Evolutionary conservation across 1,139 yeast species (phyloP).

Genomic region (Lodderomyces pseudojiufengensis): DNA sequence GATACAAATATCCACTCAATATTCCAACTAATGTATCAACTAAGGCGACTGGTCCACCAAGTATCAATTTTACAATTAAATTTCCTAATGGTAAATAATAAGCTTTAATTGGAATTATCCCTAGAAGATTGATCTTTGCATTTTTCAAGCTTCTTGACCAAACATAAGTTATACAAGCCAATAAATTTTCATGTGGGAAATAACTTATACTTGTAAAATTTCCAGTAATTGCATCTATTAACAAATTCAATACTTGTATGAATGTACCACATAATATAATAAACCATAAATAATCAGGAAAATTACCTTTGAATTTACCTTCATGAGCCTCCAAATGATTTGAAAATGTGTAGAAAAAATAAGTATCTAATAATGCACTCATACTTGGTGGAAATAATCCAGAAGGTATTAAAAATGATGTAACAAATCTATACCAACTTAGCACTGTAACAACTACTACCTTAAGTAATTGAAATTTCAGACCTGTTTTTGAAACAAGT

Average conservation of each 20-base stretch:
- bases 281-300: conserved; percentile 58
- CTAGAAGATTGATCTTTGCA: conserved; percentile 48
- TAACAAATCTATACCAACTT: conserved; percentile 45
- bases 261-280: conserved; percentile 47
- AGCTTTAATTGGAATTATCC: conserved; percentile 55
- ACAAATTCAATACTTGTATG: conserved; percentile 30
- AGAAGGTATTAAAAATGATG: conserved; percentile 45
- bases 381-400: conserved; percentile 34
- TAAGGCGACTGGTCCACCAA: conserved; percentile 39
- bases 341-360: conserved; percentile 56
- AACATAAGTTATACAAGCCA: conserved; percentile 54
- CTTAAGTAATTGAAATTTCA: conserved; percentile 5
- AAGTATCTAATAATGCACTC: conserved; percentile 49
- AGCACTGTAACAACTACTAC: conserved; percentile 13
- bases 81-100: conserved; percentile 57
- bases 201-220: conserved; percentile 9
- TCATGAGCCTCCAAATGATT: conserved; percentile 47
- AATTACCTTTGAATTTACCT: conserved; percentile 49
- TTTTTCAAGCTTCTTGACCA: conserved; percentile 57
- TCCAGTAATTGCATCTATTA: conserved; percentile 25
- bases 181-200: conserved; percentile 35
- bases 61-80: conserved; percentile 43
- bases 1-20: conserved; percentile 54
- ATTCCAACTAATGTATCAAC: conserved; percentile 47
- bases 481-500: conserved; percentile 1